Base-by-base conservation (phyloP, 495 filamentous ascomycete genomes). In the Aspergillus conjunctus region DNA sequence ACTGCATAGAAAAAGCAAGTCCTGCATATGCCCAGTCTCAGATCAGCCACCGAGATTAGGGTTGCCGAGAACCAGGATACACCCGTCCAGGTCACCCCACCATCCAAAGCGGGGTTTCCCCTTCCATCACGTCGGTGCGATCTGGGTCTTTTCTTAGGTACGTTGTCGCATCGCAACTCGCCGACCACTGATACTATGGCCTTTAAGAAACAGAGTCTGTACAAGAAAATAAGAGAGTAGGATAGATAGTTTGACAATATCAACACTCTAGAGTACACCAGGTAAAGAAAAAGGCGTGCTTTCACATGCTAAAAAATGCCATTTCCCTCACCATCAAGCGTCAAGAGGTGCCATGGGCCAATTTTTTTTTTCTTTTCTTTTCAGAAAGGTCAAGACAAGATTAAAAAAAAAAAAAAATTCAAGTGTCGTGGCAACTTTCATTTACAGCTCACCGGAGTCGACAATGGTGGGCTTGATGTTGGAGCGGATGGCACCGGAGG, bases 391-490 rank as follows among this genome's bases (percentile, higher is more conserved):
- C 45, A 21, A n/a, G 26, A 26, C 26, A 21, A n/a, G 26, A 26
- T 5, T 26, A 21, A 15, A 31, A 17, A 51, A n/a, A 31, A 44
- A 58, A 30, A 21, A 43, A 32, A 41, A 52, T 30, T 32, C 22
- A 32, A 34, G n/a, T 32, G 51, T 53, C 51, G 51, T 30, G 44
- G 20, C 44, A 48, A 22, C 1, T 21, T 48, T 21, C 31, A 53
- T 71, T 81, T 87, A 85, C 64, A 75, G 58, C 65, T 78, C 74
- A 74, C 89, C 89, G 63, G 68, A 74, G 60, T 81, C 73, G 60
- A 85, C 78, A 66, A 92, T 91, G 74, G 81, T 87, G 63, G 88
- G 87, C 77, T 85, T 87, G 73, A 83, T 81, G 71, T 54, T 59
- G 67, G 86, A 87, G 66, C 80, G 77, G 72, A 90, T 78, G 59